phyloP scores from a whole-genome alignment of 176 grass and related monocot genomes.

The Avena sativa region DNA sequence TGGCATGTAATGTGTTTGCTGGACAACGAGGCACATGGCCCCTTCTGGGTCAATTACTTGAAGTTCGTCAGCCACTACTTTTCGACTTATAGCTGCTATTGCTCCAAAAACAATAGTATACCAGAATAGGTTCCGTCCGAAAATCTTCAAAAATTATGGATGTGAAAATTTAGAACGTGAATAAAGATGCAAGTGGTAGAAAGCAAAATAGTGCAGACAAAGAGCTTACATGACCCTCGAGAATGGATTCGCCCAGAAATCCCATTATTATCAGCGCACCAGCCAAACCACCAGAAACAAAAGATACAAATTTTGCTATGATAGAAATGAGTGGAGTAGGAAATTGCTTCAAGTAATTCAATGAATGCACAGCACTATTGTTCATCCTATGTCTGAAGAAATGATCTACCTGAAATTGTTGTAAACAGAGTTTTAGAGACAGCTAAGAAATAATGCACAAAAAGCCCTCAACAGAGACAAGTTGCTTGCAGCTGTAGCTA shows the following conservation, averaged over 20 bases:
- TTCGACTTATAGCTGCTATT: conserved; percentile 92
- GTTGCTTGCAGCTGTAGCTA: conserved; percentile 13
- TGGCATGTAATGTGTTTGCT: conserved; percentile 96
- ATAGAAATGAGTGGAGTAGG: conserved; percentile 94
- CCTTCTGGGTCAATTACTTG: conserved; percentile 96
- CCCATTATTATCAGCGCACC: conserved; percentile 90
- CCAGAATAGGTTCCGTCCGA: conserved; percentile 97
- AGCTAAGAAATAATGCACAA: conserved; percentile 2
- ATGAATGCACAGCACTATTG: conserved; percentile 80
- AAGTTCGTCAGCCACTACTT: conserved; percentile 88
- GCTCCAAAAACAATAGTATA: conserved; percentile 97
- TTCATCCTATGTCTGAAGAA: conserved; percentile 96
- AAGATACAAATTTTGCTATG: conserved; percentile 92
- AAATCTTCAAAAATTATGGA: conserved; percentile 57
- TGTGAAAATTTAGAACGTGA: conserved; percentile 23
- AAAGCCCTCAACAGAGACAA: neutral
- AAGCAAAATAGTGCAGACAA: conserved; percentile 10
- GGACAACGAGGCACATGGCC: conserved; percentile 77
- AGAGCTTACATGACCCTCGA: conserved; percentile 89
- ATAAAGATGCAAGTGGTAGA: conserved; percentile 7
- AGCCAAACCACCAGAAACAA: conserved; percentile 97
- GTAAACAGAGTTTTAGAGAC: conserved; percentile 29
- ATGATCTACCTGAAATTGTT: conserved; percentile 86
- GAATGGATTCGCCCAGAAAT: conserved; percentile 88
- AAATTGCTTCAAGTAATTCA: conserved; percentile 98